phyloP scores from a whole-genome alignment of 768 basidiomycete species.

The Baorangia bicolor region DNA sequence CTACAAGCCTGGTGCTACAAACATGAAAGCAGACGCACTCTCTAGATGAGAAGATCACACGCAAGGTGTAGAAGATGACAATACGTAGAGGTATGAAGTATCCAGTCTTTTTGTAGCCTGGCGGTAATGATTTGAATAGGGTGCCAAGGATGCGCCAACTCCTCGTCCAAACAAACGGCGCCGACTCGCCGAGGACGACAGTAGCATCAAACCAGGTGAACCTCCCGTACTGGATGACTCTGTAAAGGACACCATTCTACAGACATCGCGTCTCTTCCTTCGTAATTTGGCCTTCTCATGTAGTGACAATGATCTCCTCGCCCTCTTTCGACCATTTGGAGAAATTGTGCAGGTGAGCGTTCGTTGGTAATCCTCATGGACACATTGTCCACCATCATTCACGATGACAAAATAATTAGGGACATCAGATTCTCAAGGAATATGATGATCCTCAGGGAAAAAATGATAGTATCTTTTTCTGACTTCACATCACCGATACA shows the following conservation, averaged over 20 bases:
- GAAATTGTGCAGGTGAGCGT: constrained; percentile 69
- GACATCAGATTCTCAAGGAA: constrained; percentile 48
- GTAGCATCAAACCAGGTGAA: constrained; percentile 6
- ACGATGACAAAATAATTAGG: constrained; percentile 48
- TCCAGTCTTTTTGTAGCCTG: background rate
- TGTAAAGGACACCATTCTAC: constrained; percentile 52
- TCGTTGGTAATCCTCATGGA: background rate
- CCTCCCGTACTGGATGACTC: constrained; percentile 30
- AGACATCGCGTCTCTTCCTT: constrained; percentile 81
- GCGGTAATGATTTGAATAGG: constrained; percentile 40
- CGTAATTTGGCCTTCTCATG: constrained; percentile 94
- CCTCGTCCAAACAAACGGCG: constrained; percentile 72
- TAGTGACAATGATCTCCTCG: constrained; percentile 64
- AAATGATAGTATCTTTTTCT: constrained; percentile 56
- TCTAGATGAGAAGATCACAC: too few relatives aligned
- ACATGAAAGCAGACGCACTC: too few relatives aligned
- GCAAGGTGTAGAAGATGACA: too few relatives aligned
- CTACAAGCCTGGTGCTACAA: too few relatives aligned
- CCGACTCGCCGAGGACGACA: constrained; percentile 50
- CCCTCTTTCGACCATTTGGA: constrained; percentile 68
- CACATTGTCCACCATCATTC: constrained; percentile 12
- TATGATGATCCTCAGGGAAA: constrained; percentile 38
- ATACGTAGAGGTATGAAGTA: constrained; percentile 63
- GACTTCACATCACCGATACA: constrained; percentile 2
- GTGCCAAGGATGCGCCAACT: constrained; percentile 63